Evolutionary conservation across 228 moss, liverwort and hornwort species (phyloP).

Genomic region (Sphagnum magellanicum): DNA sequence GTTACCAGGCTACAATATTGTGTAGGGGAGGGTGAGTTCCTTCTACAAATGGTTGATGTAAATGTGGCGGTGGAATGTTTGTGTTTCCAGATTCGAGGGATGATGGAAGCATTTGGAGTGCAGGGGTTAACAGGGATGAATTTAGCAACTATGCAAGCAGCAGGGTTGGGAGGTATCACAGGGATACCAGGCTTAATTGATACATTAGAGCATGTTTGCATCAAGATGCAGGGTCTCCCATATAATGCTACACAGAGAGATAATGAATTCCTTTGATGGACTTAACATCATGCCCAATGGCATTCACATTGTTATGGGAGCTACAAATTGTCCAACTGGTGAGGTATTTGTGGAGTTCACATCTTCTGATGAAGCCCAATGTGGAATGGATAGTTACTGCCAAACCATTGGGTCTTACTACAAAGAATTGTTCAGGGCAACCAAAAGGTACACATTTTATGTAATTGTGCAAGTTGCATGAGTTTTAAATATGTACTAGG

Average conservation of each 20-base stretch:
- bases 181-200: conserved; percentile 36
- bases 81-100: conserved; percentile 39
- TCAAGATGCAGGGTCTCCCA: conserved; percentile 57
- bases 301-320: conserved; percentile 46
- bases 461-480: no score
- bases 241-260: conserved; percentile 63
- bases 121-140: conserved; percentile 56
- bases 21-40: conserved; percentile 1
- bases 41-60: conserved; percentile 10
- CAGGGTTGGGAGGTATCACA: conserved; percentile 41
- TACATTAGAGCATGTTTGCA: conserved; percentile 51
- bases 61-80: conserved; percentile 22
- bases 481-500: no score
- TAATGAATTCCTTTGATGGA: conserved; percentile 55
- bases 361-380: conserved; percentile 45
- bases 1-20: no score
- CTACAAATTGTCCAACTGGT: conserved; percentile 50
- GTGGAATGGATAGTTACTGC: conserved; percentile 53
- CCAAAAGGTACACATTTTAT: conserved; percentile 26
- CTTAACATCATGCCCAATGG: conserved; percentile 44
- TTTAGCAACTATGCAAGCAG: conserved; percentile 50
- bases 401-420: conserved; percentile 56
- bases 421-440: conserved; percentile 50
- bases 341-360: conserved; percentile 59
- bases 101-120: conserved; percentile 60